Base-by-base conservation (phyloP, 495 filamentous ascomycete genomes). In the Podospora comata region DNA sequence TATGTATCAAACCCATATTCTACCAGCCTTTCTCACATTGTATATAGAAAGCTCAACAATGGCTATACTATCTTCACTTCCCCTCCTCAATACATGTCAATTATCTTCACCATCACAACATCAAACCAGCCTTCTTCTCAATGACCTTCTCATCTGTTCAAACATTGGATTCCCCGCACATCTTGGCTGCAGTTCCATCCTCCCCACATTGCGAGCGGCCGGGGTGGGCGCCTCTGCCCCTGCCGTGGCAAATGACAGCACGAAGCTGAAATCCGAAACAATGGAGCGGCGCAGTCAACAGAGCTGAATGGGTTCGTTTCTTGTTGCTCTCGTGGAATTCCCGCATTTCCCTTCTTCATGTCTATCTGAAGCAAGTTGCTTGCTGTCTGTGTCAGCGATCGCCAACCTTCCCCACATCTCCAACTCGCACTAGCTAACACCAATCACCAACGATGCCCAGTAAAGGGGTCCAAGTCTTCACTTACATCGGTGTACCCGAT, bases 391-490 rank as follows among this genome's bases (percentile, higher is more conserved):
- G 15, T 9, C 9, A 6, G 7, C 9, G 5, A 48, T 48, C 15
- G 39, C 13, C 39, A 48, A 11, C 39, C 39, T 48, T 11, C 39
- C 2, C 39, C 39, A 48, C 39, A 48, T 48, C 39, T 16, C 39
- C 39, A 11, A 48, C 5, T 48, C 4, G 6, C 39, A 48, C 13
- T 48, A 48, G 13, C 39, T 48, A 48, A 16, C 13, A 16, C 39
- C 13, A 48, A 16, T 16, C 39, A 20, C 6, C 55, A 6, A 20
- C 55, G 5, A 85, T 84, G 83, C 83, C 82, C 0, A 83, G 80
- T 74, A 85, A 85, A 76, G 83, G 84, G 30, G 72, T 85, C 62
- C 78, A 79, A 23, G 73, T 71, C 18, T 83, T 78, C 72, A 75
- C 81, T n/a, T 85, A 83, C 77, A 81, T 84, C 62, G 75, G 77